Percentiles rank a stretch among this genome's conserved stretches.
Evolutionary conservation across 2,329 filamentous ascomycete genomes (phyloP).

Genomic region (Mollisiaceae sp.): DNA sequence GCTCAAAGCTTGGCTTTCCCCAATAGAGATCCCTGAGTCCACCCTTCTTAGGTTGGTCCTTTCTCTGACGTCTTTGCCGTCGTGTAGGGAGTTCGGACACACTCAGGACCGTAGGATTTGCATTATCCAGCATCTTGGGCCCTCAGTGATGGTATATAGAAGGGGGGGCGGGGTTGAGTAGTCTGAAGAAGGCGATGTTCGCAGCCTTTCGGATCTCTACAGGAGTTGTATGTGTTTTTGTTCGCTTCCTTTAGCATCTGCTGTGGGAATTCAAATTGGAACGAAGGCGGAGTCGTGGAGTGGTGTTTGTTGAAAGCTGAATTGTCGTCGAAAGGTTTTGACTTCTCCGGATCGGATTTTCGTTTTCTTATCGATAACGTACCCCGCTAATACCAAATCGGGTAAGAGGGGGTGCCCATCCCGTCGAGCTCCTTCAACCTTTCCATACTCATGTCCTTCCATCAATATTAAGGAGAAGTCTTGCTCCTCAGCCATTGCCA

Average conservation of each 20-base stretch:
- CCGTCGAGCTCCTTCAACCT: not conserved
- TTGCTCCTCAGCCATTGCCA: not conserved
- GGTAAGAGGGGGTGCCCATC: not conserved
- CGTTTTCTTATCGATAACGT: slow-evolving; percentile 7
- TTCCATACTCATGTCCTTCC: not conserved
- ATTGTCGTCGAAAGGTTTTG: not conserved
- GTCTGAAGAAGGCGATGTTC: not conserved
- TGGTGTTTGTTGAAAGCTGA: not conserved
- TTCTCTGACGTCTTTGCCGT: slow-evolving; percentile 56
- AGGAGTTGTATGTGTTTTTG: not conserved
- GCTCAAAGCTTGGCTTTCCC: slow-evolving; percentile 38
- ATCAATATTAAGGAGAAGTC: not conserved
- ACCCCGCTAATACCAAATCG: slow-evolving; percentile 1
- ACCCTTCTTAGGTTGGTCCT: slow-evolving; percentile 45
- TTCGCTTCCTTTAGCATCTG: not conserved
- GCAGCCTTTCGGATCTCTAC: not conserved
- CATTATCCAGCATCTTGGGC: slow-evolving; percentile 62
- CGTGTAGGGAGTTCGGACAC: slow-evolving; percentile 87
- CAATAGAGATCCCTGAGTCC: slow-evolving; percentile 38
- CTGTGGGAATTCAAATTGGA: not conserved
- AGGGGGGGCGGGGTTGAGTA: not conserved
- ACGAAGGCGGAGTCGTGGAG: not conserved
- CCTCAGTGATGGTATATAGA: not conserved
- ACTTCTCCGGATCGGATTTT: slow-evolving; percentile 3
- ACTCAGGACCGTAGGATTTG: slow-evolving; percentile 92